phyloP scores from a whole-genome alignment of 495 filamentous ascomycete genomes.

The Apodospora peruviana region DNA sequence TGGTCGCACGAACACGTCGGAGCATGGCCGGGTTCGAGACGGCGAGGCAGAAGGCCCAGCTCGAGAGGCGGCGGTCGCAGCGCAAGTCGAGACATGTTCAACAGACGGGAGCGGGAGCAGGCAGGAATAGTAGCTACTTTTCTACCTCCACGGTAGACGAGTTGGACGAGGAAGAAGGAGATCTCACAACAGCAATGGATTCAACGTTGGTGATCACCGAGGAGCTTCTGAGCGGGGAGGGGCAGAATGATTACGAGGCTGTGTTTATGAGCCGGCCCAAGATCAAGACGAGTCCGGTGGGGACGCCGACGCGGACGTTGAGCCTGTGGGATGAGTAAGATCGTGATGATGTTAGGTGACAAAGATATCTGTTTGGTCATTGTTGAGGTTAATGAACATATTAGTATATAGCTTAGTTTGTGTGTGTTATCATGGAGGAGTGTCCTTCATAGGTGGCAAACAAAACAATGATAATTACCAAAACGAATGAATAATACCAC shows the following conservation, averaged over 20 bases:
- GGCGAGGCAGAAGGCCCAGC: constrained; percentile 44
- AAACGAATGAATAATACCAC: too few relatives aligned
- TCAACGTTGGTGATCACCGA: constrained; percentile 22
- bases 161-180: constrained; percentile 26
- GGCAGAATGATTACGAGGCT: constrained; percentile 69
- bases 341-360: neutral
- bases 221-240: constrained; percentile 39
- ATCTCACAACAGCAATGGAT: constrained; percentile 1
- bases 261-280: constrained; percentile 83
- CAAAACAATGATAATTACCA: too few relatives aligned
- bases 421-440: neutral
- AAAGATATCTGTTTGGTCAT: too few relatives aligned
- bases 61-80: constrained; percentile 51
- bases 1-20: constrained; percentile 72
- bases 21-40: constrained; percentile 66
- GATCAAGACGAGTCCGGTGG: constrained; percentile 68
- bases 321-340: constrained; percentile 12
- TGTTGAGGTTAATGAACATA: too few relatives aligned
- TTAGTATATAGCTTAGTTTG: too few relatives aligned
- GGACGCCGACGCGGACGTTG: constrained; percentile 42
- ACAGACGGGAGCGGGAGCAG: constrained; percentile 6
- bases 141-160: constrained; percentile 21
- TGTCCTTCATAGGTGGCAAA: too few relatives aligned
- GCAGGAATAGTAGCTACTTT: constrained; percentile 30
- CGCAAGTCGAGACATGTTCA: constrained; percentile 33